Base-by-base conservation (phyloP, 495 filamentous ascomycete genomes). In the Pseudotulostoma volvatum region DNA sequence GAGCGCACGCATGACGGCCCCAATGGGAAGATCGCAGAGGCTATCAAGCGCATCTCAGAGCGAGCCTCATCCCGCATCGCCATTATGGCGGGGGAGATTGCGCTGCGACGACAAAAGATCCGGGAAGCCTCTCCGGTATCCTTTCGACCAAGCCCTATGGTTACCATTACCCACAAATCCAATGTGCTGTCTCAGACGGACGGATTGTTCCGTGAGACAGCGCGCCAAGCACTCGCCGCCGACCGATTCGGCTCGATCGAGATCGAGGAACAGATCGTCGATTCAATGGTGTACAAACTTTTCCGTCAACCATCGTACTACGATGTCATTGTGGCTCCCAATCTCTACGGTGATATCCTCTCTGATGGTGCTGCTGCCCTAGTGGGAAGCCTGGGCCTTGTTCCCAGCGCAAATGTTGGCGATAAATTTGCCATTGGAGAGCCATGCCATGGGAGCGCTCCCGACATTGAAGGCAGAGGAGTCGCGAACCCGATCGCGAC, bases 231-330 rank as follows among this genome's bases (percentile, higher is more conserved):
- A 8, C 81, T 95, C 13, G 68, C 74, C 17, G 66, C 63, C 21
- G 48, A 71, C 16, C 69, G 64, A 41, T 90, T 78, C 61, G 50
- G 50, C 1, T 58, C 52, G 21, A 64, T 96, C 20, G 61, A 63
- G 18, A 73, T 93, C 35, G 92, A 97, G 56, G 90, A 97, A 69
- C 90, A 97, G 69, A 97, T 97, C 47, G 88, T 97, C 41, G 90
- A 97, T 59, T 82, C 76, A 30, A 97, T 97, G 90, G 84, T 96
- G 31, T 97, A 97, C 73, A 96, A 96, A 70, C 78, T 97, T 33
- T 95, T 96, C 77, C 84, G 85, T 11, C 82, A 94, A 61, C 90
- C 90, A 34, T 73, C 74, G 44, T 74, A 73, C 48, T 97, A 96
- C 74, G 90, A 97, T 55, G 92, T 97, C 40, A 90, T 97, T 48